Conservation (phyloP, 2,329 filamentous ascomycete genomes). For the Colletotrichum musae region DNA sequence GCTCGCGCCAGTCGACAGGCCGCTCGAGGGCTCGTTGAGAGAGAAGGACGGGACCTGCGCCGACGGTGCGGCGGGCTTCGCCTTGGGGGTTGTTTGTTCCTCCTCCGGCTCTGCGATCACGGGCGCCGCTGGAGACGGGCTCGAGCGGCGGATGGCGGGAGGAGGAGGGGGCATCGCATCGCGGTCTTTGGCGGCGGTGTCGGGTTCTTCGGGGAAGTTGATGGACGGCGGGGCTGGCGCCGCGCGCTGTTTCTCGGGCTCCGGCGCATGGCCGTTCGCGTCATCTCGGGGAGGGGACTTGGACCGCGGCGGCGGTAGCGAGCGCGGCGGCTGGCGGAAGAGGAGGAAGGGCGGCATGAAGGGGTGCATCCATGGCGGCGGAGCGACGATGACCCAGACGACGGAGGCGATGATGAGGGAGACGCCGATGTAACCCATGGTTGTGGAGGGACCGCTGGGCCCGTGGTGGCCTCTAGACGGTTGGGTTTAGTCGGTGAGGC, state of each 20-base stretch:
- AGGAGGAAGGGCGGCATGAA: conserved; percentile 59
- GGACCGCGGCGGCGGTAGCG: conserved; percentile 18
- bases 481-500: neutral
- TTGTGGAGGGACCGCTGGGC: neutral
- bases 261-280: neutral
- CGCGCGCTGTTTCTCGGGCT: conserved; percentile 16
- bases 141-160: conserved; percentile 38
- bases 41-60: conserved; percentile 61
- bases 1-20: conserved; percentile 42
- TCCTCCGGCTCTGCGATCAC: conserved; percentile 48
- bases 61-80: conserved; percentile 49
- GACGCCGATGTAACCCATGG: conserved; percentile 70
- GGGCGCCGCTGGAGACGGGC: neutral
- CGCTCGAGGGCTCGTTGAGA: conserved; percentile 48
- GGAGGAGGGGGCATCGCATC: conserved; percentile 55
- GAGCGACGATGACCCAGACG: conserved; percentile 69
- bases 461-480: conserved; percentile 1
- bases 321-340: conserved; percentile 28
- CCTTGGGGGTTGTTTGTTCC: conserved; percentile 68
- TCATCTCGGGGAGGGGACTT: conserved; percentile 28
- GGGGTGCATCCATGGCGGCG: conserved; percentile 64
- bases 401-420: conserved; percentile 75
- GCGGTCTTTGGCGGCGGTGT: conserved; percentile 45
- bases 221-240: conserved; percentile 29
- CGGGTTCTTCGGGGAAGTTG: conserved; percentile 29